Conservation (phyloP, 805 yeast species). For the Sugiyamaella valdiviana region DNA sequence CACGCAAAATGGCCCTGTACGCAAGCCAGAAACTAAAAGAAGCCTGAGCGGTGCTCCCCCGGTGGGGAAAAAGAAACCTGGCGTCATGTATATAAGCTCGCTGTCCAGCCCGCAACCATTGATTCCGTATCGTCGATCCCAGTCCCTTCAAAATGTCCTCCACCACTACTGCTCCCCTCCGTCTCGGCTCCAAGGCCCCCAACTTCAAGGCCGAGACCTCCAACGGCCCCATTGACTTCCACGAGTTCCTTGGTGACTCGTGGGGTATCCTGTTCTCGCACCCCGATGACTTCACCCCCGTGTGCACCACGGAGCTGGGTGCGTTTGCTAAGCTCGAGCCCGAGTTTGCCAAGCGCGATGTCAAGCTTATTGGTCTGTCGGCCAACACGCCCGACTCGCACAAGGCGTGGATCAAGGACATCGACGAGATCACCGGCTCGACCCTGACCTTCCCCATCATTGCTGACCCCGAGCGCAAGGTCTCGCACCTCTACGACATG, state of each 20-base stretch:
- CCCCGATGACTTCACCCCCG: constrained; percentile 96
- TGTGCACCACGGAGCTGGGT: constrained; percentile 93
- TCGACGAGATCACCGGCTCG: constrained; percentile 76
- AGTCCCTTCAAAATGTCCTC: constrained; percentile 16
- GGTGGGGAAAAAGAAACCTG: background rate
- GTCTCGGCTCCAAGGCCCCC: constrained; percentile 86
- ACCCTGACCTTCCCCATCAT: constrained; percentile 82
- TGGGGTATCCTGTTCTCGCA: constrained; percentile 92
- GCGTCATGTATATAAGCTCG: background rate
- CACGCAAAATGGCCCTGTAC: background rate
- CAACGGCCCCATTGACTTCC: constrained; percentile 77
- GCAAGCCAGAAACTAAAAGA: background rate
- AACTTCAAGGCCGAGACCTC: constrained; percentile 81
- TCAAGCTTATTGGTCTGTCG: constrained; percentile 75
- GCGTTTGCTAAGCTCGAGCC: constrained; percentile 90
- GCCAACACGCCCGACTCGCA: constrained; percentile 82
- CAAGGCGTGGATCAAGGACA: constrained; percentile 87
- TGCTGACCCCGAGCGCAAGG: constrained; percentile 81
- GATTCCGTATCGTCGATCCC: background rate
- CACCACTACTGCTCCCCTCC: constrained; percentile 35
- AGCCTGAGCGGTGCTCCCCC: background rate
- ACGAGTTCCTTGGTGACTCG: constrained; percentile 74
- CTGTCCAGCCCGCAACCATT: background rate
- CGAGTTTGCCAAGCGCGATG: constrained; percentile 80
- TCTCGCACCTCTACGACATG: constrained; percentile 79